Evolutionary conservation across 1,284 basidiomycete species (phyloP).

Genomic region (Rhizoctonia solani): DNA sequence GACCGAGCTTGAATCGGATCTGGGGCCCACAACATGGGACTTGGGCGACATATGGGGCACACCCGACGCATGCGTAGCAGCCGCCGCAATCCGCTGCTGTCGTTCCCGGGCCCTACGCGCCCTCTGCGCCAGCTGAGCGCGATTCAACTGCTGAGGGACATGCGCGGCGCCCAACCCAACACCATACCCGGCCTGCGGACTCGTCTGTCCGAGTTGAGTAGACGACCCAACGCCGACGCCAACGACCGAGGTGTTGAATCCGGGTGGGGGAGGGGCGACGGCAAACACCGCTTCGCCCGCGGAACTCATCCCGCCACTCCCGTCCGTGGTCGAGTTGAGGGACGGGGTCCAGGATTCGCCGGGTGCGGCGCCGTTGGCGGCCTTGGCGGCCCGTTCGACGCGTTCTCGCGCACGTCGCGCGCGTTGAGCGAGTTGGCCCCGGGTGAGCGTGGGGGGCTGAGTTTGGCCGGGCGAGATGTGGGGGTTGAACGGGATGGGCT

Average conservation of each 20-base stretch:
- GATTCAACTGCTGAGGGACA: constrained; percentile 20
- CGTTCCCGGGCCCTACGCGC: constrained; percentile 13
- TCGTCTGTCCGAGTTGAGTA: too few relatives aligned
- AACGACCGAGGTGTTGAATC: constrained; percentile 6
- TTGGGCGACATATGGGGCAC: neutral
- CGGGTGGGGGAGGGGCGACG: constrained; percentile 28
- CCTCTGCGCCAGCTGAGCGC: constrained; percentile 18
- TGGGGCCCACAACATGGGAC: neutral
- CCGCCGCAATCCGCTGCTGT: constrained; percentile 12
- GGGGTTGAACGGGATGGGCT: constrained; percentile 15
- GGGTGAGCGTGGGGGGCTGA: constrained; percentile 27
- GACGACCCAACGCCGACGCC: neutral
- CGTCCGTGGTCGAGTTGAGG: too few relatives aligned
- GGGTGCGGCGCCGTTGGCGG: neutral
- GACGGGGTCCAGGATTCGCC: constrained; percentile 5
- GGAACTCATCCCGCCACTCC: constrained; percentile 10
- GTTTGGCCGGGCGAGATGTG: neutral
- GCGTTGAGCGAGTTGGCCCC: constrained; percentile 26
- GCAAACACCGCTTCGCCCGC: constrained; percentile 28
- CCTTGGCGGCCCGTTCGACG: constrained; percentile 29
- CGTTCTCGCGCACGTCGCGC: constrained; percentile 26
- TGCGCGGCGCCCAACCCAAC: constrained; percentile 18
- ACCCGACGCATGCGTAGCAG: constrained; percentile 4
- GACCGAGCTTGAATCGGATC: constrained; percentile 7
- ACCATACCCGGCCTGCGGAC: constrained; percentile 23